phyloP scores from a whole-genome alignment of 768 basidiomycete genomes.

The Amyloporia xantha region DNA sequence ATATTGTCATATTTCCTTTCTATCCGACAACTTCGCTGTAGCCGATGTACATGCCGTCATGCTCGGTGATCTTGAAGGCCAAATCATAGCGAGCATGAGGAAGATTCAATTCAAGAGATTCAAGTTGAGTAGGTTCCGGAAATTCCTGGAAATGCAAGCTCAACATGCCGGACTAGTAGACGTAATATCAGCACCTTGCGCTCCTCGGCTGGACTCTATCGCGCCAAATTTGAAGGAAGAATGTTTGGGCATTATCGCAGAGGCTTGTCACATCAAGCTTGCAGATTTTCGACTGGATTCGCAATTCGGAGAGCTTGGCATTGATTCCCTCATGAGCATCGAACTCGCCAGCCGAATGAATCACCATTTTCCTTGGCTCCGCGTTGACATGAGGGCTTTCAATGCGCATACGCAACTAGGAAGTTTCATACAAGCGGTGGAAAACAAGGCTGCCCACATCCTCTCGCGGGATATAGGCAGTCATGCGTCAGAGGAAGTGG shows the following conservation, averaged over 20 bases:
- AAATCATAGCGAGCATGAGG: conserved; percentile 49
- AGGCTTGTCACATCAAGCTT: conserved; percentile 30
- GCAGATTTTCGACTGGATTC: conserved; percentile 4
- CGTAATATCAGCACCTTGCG: neutral
- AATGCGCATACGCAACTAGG: neutral
- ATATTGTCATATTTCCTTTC: conserved; percentile 42
- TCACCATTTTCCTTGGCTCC: conserved; percentile 27
- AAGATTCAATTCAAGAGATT: conserved; percentile 56
- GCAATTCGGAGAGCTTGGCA: conserved; percentile 17
- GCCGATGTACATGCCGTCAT: conserved; percentile 48
- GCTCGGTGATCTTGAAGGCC: conserved; percentile 21
- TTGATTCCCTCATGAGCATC: conserved; percentile 25
- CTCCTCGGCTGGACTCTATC: neutral
- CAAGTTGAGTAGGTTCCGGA: conserved; percentile 37
- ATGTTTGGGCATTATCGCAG: conserved; percentile 34
- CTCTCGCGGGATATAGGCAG: no score
- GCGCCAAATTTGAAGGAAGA: conserved; percentile 18
- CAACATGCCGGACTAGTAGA: neutral
- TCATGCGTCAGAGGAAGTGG: no score
- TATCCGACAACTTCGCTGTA: conserved; percentile 38
- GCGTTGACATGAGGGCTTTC: neutral
- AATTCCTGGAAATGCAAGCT: conserved; percentile 5
- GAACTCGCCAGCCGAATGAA: conserved; percentile 32
- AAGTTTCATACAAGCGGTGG: neutral
- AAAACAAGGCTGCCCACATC: neutral